phyloP scores from a whole-genome alignment of 2,329 filamentous ascomycete species.

The Pseudogymnoascus sp. region DNA sequence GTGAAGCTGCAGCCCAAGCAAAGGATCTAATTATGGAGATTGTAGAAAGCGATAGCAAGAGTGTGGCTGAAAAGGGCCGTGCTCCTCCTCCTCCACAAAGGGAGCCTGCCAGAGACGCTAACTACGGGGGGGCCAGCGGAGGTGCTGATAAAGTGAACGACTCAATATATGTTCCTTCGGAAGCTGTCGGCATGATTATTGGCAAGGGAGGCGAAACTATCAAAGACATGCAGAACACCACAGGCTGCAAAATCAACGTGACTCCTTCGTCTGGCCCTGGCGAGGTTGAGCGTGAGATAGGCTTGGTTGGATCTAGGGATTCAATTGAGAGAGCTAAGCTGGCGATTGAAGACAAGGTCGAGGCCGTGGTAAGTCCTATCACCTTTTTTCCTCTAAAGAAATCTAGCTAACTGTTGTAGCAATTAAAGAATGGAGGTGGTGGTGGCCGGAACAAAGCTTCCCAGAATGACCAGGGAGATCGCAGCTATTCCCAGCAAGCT shows the following conservation, averaged over 20 bases:
- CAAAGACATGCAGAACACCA: constrained; percentile 81
- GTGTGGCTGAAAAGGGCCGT: constrained; percentile 29
- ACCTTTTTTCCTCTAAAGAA: not conserved
- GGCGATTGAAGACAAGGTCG: constrained; percentile 86
- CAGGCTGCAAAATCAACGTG: constrained; percentile 92
- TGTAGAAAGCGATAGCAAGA: constrained; percentile 78
- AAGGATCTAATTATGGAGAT: constrained; percentile 90
- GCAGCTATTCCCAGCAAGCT: constrained; percentile 43
- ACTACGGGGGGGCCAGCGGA: constrained; percentile 32
- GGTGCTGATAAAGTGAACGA: constrained; percentile 68
- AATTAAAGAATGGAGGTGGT: constrained; percentile 44
- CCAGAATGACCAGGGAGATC: constrained; percentile 49
- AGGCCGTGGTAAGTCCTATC: constrained; percentile 65
- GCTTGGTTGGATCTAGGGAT: constrained; percentile 68
- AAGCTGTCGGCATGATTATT: constrained; percentile 93
- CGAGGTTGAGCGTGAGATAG: constrained; percentile 79
- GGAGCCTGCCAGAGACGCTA: constrained; percentile 37
- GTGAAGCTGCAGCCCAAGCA: constrained; percentile 65
- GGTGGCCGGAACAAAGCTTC: constrained; percentile 36
- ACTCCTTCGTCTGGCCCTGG: constrained; percentile 69
- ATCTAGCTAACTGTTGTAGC: constrained; percentile 30
- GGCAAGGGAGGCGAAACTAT: constrained; percentile 92
- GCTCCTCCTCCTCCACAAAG: constrained; percentile 33
- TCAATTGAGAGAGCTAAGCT: constrained; percentile 74
- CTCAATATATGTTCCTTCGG: constrained; percentile 76